These are phyloP conservation scores for Schizonepeta tenuifolia DNA, from an alignment of 257 asterid genomes.

Conservation along the genomic window DNA sequence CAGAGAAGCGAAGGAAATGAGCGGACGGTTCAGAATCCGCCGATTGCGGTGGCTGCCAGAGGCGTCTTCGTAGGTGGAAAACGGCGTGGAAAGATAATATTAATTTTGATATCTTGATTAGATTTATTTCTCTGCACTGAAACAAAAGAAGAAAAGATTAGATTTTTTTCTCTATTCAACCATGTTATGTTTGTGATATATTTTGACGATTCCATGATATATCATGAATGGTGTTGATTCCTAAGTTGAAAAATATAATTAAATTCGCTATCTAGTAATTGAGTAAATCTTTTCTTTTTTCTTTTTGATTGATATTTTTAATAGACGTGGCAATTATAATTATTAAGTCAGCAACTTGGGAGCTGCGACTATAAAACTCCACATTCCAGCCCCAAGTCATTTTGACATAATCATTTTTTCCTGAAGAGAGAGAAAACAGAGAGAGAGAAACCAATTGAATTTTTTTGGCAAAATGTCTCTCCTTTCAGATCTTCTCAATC, in stretches of 20 bases:
- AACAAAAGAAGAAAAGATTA: no score
- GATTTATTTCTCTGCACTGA: no score
- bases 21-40: neutral
- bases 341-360: conserved; percentile 14
- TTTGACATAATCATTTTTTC: neutral
- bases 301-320: neutral
- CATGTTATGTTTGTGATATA: neutral
- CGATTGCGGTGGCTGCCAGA: conserved; percentile 9
- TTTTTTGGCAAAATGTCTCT: conserved; percentile 34
- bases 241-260: neutral
- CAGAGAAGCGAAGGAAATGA: neutral
- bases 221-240: neutral
- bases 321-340: neutral
- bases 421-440: conserved; percentile 21
- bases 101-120: conserved; percentile 3
- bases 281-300: neutral
- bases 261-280: neutral
- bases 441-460: conserved; percentile 23
- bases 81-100: neutral
- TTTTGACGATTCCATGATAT: neutral
- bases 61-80: neutral
- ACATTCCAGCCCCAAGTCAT: neutral
- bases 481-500: conserved; percentile 64
- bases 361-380: conserved; percentile 28
- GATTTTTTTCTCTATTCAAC: no score